phyloP scores from a whole-genome alignment of 352 stramenopile species.

The Pilasporangium apinafurcum region DNA sequence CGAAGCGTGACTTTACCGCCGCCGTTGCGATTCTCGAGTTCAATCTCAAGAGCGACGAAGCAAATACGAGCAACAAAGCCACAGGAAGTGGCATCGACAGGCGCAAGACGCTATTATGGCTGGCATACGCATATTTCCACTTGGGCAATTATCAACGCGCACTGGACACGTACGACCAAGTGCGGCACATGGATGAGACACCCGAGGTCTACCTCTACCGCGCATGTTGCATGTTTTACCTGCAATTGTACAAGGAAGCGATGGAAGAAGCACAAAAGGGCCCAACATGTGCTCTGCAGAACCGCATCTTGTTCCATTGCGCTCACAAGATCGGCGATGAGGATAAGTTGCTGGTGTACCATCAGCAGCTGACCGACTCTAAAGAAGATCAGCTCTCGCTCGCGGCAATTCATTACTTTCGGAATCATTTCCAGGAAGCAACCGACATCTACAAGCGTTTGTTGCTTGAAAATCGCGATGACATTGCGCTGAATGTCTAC shows the following conservation, averaged over 20 bases:
- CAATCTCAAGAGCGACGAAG: constrained; percentile 87
- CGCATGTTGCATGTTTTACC: constrained; percentile 91
- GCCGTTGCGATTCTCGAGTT: constrained; percentile 94
- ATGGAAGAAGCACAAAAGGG: constrained; percentile 71
- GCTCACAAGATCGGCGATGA: constrained; percentile 92
- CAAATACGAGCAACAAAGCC: constrained; percentile 2
- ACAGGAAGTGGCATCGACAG: constrained; percentile 37
- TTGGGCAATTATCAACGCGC: constrained; percentile 92
- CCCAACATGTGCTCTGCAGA: constrained; percentile 75
- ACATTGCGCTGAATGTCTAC: constrained; percentile 96
- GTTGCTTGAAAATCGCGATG: constrained; percentile 92
- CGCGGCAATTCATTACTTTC: constrained; percentile 94
- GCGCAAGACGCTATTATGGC: constrained; percentile 86
- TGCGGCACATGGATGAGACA: constrained; percentile 54
- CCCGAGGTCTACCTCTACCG: constrained; percentile 85
- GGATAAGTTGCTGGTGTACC: constrained; percentile 92
- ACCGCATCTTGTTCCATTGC: constrained; percentile 93
- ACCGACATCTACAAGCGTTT: constrained; percentile 96
- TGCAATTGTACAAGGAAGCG: constrained; percentile 89
- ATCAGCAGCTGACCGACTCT: constrained; percentile 89
- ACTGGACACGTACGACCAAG: constrained; percentile 87
- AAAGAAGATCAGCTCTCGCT: constrained; percentile 95
- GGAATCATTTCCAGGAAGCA: constrained; percentile 92
- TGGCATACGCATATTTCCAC: constrained; percentile 94
- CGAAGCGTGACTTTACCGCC: constrained; percentile 91